A percentile compares a stretch with the other conserved stretches of the same genome.
Evolutionary conservation across 176 grass and related monocot genomes (phyloP).

Genomic region (Juncus inflexus): DNA sequence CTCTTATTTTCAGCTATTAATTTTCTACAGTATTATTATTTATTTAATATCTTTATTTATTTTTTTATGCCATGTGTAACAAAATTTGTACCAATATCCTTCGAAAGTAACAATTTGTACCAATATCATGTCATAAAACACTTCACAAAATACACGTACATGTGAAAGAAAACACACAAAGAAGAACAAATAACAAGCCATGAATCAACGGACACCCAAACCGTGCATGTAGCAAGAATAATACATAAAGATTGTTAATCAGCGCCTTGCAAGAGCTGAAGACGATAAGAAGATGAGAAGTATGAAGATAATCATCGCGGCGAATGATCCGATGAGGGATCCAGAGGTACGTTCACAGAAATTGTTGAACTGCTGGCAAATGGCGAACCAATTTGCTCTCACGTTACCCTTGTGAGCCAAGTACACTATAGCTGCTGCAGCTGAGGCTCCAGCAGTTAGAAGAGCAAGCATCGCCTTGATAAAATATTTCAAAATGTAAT

Average conservation of each 20-base stretch:
- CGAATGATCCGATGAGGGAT: slow-evolving; percentile 68
- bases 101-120: too few species aligned
- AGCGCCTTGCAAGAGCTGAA: slow-evolving; percentile 40
- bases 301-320: slow-evolving; percentile 50
- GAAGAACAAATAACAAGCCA: too few species aligned
- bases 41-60: too few species aligned
- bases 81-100: too few species aligned
- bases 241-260: background rate
- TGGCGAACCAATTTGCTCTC: slow-evolving; percentile 70
- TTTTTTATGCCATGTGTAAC: too few species aligned
- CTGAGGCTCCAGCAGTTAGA: slow-evolving; percentile 50
- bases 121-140: too few species aligned
- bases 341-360: slow-evolving; percentile 67
- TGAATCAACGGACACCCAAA: too few species aligned
- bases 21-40: too few species aligned
- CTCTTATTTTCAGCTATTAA: too few species aligned
- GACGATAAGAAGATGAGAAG: slow-evolving; percentile 58
- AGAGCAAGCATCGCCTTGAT: slow-evolving; percentile 67
- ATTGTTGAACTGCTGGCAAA: slow-evolving; percentile 79
- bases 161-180: too few species aligned
- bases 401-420: slow-evolving; percentile 67
- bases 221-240: too few species aligned
- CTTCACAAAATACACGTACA: too few species aligned
- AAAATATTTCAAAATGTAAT: slow-evolving; percentile 18
- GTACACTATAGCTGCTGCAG: slow-evolving; percentile 58